phyloP scores from a whole-genome alignment of 176 grass and related monocot genomes.

The Oryza longistaminata region DNA sequence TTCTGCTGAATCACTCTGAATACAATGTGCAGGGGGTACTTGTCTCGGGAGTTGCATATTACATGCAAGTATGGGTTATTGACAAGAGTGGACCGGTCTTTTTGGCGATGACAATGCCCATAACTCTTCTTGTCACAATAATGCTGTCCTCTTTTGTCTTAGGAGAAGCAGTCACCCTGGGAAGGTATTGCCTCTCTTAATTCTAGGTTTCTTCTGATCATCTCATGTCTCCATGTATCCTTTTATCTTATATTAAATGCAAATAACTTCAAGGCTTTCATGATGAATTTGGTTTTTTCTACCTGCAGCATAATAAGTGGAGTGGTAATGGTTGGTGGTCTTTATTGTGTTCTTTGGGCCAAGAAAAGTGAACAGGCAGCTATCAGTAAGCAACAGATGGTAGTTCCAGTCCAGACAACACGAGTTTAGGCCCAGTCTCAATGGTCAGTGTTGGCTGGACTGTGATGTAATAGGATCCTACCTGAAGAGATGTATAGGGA shows the following conservation, averaged over 20 bases:
- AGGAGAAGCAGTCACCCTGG: conserved; percentile 44
- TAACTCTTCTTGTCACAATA: conserved; percentile 50
- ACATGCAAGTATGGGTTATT: conserved; percentile 62
- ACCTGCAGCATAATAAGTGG: conserved; percentile 46
- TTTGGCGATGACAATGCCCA: conserved; percentile 53
- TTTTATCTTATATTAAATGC: neutral
- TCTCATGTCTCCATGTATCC: neutral
- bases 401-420: neutral
- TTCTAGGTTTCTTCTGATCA: neutral
- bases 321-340: conserved; percentile 45
- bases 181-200: conserved; percentile 40
- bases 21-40: conserved; percentile 34
- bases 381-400: conserved; percentile 10
- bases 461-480: neutral
- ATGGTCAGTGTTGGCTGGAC: neutral
- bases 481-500: neutral
- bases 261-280: neutral
- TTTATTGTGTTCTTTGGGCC: conserved; percentile 53
- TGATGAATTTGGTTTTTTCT: neutral
- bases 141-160: conserved; percentile 35
- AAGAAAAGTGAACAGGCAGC: conserved; percentile 40
- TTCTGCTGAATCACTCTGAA: neutral
- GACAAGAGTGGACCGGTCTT: conserved; percentile 54
- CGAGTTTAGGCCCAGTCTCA: conserved; percentile 5
- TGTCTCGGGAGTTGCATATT: conserved; percentile 42